These are phyloP conservation scores for Neckera pumila DNA, from an alignment of 225 moss, liverwort and hornwort species.

Conservation along the genomic window DNA sequence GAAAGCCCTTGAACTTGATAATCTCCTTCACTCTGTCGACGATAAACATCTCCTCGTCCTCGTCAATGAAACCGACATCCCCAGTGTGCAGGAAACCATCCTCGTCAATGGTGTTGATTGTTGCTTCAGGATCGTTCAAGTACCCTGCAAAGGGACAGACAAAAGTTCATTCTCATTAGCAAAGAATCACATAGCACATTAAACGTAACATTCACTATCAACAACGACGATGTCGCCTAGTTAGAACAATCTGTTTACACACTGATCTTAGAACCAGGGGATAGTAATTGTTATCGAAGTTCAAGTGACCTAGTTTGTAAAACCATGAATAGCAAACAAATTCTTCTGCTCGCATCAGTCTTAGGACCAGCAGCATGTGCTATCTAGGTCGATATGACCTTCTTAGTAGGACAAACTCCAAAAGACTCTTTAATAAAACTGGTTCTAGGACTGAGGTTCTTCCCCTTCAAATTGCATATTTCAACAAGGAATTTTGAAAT, in stretches of 20 bases:
- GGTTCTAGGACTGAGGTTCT: no score
- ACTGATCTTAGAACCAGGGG: background rate
- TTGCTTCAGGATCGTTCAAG: slow-evolving; percentile 60
- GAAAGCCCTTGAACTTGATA: slow-evolving; percentile 92
- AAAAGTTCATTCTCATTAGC: background rate
- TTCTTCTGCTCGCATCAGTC: background rate
- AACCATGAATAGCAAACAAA: background rate
- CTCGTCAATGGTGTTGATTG: slow-evolving; percentile 57
- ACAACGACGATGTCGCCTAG: background rate
- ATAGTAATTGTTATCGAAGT: background rate
- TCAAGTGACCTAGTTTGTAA: background rate
- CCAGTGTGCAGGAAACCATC: slow-evolving; percentile 87
- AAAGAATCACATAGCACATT: background rate
- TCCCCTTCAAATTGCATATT: background rate
- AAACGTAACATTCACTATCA: background rate
- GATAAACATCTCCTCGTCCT: slow-evolving; percentile 86
- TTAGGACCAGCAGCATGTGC: background rate
- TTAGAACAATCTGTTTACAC: background rate
- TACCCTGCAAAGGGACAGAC: slow-evolving; percentile 38
- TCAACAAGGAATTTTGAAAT: background rate
- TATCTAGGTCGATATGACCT: background rate
- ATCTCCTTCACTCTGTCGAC: slow-evolving; percentile 96
- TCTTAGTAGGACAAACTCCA: background rate
- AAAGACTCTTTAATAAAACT: background rate
- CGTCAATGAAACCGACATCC: slow-evolving; percentile 70